Percentiles rank a stretch among this genome's conserved stretches.
phyloP scores from a whole-genome alignment of 768 basidiomycete genomes.

The Suillus discolor region DNA sequence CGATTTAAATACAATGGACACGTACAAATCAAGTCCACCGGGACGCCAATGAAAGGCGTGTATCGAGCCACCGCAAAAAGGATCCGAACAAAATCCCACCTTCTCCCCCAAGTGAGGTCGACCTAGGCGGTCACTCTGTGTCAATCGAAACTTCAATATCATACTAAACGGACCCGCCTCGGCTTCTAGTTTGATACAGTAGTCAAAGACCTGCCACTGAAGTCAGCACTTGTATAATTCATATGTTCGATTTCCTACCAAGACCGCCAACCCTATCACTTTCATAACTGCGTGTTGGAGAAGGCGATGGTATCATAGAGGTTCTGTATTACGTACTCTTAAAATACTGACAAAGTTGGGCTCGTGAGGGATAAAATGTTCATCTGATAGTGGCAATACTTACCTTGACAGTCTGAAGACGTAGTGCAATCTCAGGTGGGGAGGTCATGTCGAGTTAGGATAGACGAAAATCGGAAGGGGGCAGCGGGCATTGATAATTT shows the following conservation, averaged over 20 bases:
- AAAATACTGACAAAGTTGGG: not conserved
- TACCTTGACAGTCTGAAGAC: not conserved
- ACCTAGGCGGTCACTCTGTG: not conserved
- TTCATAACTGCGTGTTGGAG: not conserved
- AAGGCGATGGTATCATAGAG: not conserved
- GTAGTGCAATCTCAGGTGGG: not conserved
- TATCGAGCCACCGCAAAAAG: not conserved
- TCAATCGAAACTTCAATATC: not conserved
- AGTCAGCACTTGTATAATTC: not conserved
- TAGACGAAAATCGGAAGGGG: not conserved
- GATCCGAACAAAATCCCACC: slow-evolving; percentile 2
- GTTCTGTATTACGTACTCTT: not conserved
- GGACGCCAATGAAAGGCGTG: not conserved
- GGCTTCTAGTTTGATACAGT: not conserved
- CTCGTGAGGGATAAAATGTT: not conserved
- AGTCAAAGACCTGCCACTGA: not conserved
- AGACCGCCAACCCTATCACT: not conserved
- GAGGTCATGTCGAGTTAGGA: not conserved
- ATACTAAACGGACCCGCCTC: not conserved
- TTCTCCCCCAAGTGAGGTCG: slow-evolving; percentile 1
- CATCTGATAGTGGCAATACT: not conserved
- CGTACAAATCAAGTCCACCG: slow-evolving; percentile 1
- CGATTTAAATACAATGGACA: not conserved
- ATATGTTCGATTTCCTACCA: not conserved
- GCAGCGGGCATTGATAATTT: no score